These are phyloP conservation scores for Emmonsiellopsis sp. DNA, from an alignment of 2,329 filamentous ascomycete species.

Conservation along the genomic window DNA sequence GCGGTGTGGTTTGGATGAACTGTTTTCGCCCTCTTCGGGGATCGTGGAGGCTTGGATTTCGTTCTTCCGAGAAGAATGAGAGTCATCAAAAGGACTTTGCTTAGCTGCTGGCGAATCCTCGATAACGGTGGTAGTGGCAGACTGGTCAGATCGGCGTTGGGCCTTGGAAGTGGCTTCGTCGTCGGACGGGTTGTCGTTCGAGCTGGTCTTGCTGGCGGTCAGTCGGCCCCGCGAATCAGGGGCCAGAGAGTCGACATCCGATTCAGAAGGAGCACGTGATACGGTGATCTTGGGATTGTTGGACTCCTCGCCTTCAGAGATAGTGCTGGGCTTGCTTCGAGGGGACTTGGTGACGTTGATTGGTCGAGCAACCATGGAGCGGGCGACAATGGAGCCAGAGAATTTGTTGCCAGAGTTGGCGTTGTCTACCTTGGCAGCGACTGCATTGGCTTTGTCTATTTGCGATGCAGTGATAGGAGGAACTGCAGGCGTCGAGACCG, in stretches of 20 bases:
- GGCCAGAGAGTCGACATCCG: background rate
- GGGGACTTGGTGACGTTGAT: slow-evolving; percentile 35
- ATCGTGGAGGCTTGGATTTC: slow-evolving; percentile 11
- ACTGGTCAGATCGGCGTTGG: slow-evolving; percentile 11
- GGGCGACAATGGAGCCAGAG: slow-evolving; percentile 36
- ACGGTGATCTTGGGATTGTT: slow-evolving; percentile 6
- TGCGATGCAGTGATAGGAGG: slow-evolving; percentile 54
- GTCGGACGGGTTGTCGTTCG: slow-evolving; percentile 15
- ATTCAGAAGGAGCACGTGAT: slow-evolving; percentile 13
- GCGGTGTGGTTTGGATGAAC: slow-evolving; percentile 10
- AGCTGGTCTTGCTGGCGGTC: background rate
- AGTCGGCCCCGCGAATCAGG: background rate
- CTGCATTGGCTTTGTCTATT: slow-evolving; percentile 29
- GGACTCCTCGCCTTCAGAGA: slow-evolving; percentile 21
- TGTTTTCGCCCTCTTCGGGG: slow-evolving; percentile 1
- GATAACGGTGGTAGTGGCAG: slow-evolving; percentile 19
- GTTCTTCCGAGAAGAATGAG: slow-evolving; percentile 6
- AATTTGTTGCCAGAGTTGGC: slow-evolving; percentile 5
- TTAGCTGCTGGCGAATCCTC: slow-evolving; percentile 20
- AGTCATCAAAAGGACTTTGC: slow-evolving; percentile 20
- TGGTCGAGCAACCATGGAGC: slow-evolving; percentile 34
- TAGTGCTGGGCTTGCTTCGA: slow-evolving; percentile 23
- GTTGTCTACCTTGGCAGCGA: slow-evolving; percentile 15
- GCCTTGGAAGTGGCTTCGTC: slow-evolving; percentile 18
- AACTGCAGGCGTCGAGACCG: slow-evolving; percentile 57